Conservation (phyloP, 441 rosid species). For the Sinapis alba region DNA sequence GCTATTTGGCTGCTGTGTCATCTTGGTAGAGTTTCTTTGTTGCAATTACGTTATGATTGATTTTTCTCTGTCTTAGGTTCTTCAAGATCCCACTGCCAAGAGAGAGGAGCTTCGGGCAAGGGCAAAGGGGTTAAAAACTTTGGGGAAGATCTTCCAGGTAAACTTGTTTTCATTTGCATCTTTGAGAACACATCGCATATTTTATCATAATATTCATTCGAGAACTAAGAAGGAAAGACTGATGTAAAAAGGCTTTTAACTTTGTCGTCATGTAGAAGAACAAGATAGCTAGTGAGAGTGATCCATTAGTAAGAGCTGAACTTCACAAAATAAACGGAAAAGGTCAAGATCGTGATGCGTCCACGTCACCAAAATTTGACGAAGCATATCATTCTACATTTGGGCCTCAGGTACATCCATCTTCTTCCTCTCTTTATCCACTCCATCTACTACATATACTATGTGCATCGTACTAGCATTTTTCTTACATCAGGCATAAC, state of each 20-base stretch:
- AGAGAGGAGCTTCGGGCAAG: constrained; percentile 90
- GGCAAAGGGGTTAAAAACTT: constrained; percentile 94
- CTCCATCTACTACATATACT: not conserved
- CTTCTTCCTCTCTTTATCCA: not conserved
- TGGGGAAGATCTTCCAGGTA: constrained; percentile 97
- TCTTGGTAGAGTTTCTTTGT: constrained; percentile 34
- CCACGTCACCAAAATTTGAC: constrained; percentile 45
- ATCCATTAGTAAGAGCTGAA: constrained; percentile 45
- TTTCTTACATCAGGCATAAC: constrained; percentile 1
- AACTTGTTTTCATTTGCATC: not conserved
- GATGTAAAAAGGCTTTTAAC: constrained; percentile 38
- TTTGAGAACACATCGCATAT: constrained; percentile 1
- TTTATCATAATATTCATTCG: constrained; percentile 7
- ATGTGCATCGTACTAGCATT: constrained; percentile 9
- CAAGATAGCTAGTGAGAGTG: constrained; percentile 72
- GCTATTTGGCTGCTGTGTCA: constrained; percentile 12
- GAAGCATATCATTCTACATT: constrained; percentile 37
- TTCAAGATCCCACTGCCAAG: constrained; percentile 82
- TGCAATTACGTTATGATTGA: not conserved
- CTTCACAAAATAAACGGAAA: constrained; percentile 62
- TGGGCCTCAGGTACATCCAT: not conserved
- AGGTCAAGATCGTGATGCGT: constrained; percentile 50
- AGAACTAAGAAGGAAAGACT: constrained; percentile 2
- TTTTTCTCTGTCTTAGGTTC: constrained; percentile 56
- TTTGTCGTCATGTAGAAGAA: constrained; percentile 47